phyloP scores from a whole-genome alignment of 2,329 filamentous ascomycete species.

The Aspergillus latus region DNA sequence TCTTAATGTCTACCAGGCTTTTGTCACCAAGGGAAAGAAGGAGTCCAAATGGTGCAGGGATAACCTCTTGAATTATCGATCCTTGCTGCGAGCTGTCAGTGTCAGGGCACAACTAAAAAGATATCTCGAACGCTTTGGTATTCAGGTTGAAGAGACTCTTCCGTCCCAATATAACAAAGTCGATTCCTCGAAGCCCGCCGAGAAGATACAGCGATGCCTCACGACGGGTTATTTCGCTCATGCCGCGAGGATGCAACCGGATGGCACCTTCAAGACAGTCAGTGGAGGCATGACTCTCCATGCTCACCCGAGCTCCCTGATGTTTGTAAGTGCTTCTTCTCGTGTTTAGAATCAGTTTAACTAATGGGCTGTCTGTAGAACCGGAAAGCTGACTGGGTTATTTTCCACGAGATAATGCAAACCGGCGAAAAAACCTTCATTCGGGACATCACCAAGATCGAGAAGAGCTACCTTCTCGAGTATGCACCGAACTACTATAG shows the following conservation, averaged over 20 bases:
- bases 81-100: constrained; percentile 76
- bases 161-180: constrained; percentile 33
- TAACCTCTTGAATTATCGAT: constrained; percentile 82
- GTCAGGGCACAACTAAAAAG: constrained; percentile 83
- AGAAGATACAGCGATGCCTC: constrained; percentile 79
- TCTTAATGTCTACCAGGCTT: constrained; percentile 89
- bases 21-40: constrained; percentile 78
- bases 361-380: constrained; percentile 51
- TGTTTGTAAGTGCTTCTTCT: constrained; percentile 63
- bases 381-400: constrained; percentile 91
- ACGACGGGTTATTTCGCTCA: constrained; percentile 91
- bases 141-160: constrained; percentile 64
- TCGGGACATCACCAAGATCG: constrained; percentile 86
- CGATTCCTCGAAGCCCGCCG: constrained; percentile 53
- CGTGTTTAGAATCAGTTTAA: constrained; percentile 1
- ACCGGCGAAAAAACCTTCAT: constrained; percentile 87
- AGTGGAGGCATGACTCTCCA: constrained; percentile 74
- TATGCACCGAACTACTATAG: constrained; percentile 83
- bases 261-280: constrained; percentile 84
- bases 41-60: constrained; percentile 84
- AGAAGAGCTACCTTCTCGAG: constrained; percentile 88
- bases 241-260: constrained; percentile 87
- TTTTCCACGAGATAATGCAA: constrained; percentile 93
- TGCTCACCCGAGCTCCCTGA: constrained; percentile 86
- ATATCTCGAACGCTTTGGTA: constrained; percentile 81